Evolutionary conservation across 768 basidiomycete species (phyloP), one percentile per base, ranked within the genome.

Genomic region (Termitomyces sp.): DNA sequence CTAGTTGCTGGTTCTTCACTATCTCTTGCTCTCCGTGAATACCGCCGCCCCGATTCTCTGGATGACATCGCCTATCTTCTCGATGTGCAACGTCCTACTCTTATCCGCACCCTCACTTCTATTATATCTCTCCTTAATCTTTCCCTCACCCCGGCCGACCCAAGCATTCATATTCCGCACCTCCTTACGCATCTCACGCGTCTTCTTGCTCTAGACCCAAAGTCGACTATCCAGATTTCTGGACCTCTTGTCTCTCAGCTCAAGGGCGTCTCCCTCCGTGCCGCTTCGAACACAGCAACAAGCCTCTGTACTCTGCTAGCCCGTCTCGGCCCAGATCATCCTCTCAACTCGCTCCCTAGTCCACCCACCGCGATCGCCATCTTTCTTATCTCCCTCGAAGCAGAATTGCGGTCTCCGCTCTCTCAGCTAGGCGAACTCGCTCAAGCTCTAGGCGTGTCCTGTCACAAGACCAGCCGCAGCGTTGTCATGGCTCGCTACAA

Each of bases 401-500:
- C 85, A 4, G 88, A 89, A 66, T 72, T 74, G 11, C 81, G 83
- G 46, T 70, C 76, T 28, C 76, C 82, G 11, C 76, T 87, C 46
- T 80, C 83, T 54, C 77, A 83, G 53, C 72, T 88, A 32, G 79
- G 76, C 13, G 80, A 82, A n/a, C 76, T 91, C 59, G 81, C 85
- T n/a, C 78, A 79, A 55, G 77, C 71, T 35, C 79, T 92, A 45
- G 89, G 81, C 12, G 63, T 71, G 28, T 80, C 82, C 45, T 78
- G 82, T 63, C 79, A 82, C 39, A 75, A 80, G 28, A 62, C 61
- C 40, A 76, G 79, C 16, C 81, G 84, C 57, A 75, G 77, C 35
- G 78, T 83, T 50, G 81, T 91, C 32, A 85, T 90, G 83, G 75
- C 81, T 33, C 85, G 90, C 3, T 93, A 93, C 74, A 88, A 85